Percentiles rank a stretch among this genome's conserved stretches.
These are phyloP conservation scores for Yarrowia sp. DNA, from an alignment of 805 yeast species.

Conservation along the genomic window DNA sequence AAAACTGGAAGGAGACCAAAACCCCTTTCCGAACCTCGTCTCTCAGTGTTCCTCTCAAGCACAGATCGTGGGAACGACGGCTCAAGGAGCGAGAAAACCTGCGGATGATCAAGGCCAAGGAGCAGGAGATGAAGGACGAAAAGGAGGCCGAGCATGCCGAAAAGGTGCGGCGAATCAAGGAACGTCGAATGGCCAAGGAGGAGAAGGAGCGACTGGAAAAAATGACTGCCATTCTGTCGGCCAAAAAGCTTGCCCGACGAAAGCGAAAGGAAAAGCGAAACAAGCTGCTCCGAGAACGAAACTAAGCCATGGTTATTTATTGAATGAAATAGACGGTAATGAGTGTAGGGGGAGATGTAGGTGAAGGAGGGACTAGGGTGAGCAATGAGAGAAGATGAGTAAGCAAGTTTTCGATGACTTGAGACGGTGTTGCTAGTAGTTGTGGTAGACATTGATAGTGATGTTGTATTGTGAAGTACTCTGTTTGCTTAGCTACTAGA, in stretches of 20 bases:
- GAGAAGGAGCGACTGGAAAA: conserved; percentile 88
- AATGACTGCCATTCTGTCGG: conserved; percentile 86
- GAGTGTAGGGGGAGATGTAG: too few relatives aligned
- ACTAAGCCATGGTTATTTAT: conserved; percentile 35
- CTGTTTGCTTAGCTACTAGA: too few relatives aligned
- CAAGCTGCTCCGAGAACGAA: conserved; percentile 90
- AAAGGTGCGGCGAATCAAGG: conserved; percentile 56
- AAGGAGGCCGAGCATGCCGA: conserved; percentile 66
- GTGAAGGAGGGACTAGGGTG: too few relatives aligned
- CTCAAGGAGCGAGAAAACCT: conserved; percentile 71
- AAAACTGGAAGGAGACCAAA: conserved; percentile 51
- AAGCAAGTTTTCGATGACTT: too few relatives aligned
- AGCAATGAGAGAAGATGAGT: too few relatives aligned
- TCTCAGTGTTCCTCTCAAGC: conserved; percentile 58
- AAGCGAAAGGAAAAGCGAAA: conserved; percentile 93
- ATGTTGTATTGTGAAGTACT: too few relatives aligned
- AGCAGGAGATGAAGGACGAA: conserved; percentile 78
- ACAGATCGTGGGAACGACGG: conserved; percentile 65
- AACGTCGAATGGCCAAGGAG: conserved; percentile 78
- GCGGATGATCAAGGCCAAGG: conserved; percentile 68
- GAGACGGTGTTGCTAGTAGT: too few relatives aligned
- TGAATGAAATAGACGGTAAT: neutral
- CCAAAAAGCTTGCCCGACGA: conserved; percentile 88
- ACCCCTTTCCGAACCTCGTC: conserved; percentile 48
- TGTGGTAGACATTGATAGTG: too few relatives aligned